Base-by-base conservation (phyloP, 2,329 filamentous ascomycete species). In the Penicillium sp. region DNA sequence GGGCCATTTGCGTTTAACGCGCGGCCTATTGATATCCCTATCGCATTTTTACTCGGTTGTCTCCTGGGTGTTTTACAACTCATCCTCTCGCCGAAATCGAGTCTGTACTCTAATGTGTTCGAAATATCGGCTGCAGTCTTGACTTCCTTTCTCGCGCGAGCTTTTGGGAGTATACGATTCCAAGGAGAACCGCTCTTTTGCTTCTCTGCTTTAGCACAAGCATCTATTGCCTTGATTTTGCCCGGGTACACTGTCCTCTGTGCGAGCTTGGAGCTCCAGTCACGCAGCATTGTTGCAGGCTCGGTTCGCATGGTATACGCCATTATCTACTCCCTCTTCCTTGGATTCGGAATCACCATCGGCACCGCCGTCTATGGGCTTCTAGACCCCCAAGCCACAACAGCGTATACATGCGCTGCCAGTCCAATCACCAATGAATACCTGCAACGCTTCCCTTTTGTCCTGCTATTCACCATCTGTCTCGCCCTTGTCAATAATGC, bases 1-100 rank as follows among this genome's bases (percentile, higher is more conserved):
- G 90, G 88, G 0, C 90, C 90, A 0, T 94, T 94, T 65, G 90
- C 89, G 3, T 95, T 94, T 67, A 79, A 86, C 52, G 89, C 88
- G 2, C 83, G 90, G 3, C 84, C 87, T 36, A 88, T 93, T 64
- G 91, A 95, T 68, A 77, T 94, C 54, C 90, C 90, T 0, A 82
- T 92, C 24, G 86, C 87, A 18, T 94, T 94, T 69, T 52, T 91
- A 0, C 81, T 95, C 0, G 91, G 91, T 2, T 87, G 84, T 65
- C 76, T 92, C 16, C 80, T 95, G 0, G 91, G 90, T 1, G 74
- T 87, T 50, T 77, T 95, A 45, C 90, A 94, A 66, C 83, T 93
- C 9, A 83, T 91, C 24, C 76, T 91, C 5, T 87, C 89, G 0
- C 89, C 91, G 0, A 84, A 81, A 19, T 93, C 90, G 13, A 86